Percentiles rank a stretch among this genome's conserved stretches.
Evolutionary conservation across 164 flowering plant species (phyloP).

Genomic region (Magnolia changhungtana): DNA sequence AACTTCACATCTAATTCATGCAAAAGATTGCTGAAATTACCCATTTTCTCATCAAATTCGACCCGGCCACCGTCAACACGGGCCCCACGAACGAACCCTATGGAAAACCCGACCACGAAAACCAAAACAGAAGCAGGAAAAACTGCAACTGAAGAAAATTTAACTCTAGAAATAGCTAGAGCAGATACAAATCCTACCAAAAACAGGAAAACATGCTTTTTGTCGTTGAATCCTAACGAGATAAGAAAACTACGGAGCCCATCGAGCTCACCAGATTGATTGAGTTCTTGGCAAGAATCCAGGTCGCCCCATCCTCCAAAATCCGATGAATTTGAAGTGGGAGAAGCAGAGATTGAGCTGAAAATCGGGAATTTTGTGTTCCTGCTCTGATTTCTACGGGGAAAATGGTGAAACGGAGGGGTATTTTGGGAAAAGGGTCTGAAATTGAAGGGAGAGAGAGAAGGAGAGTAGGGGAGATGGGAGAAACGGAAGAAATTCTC

Average conservation of each 20-base stretch:
- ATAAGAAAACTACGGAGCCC: conserved; percentile 42
- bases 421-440: conserved; percentile 18
- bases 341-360: conserved; percentile 22
- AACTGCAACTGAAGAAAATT: conserved; percentile 51
- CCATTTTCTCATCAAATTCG: conserved; percentile 43
- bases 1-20: conserved; percentile 40
- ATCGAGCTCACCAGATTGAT: conserved; percentile 44
- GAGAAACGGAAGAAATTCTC: not conserved
- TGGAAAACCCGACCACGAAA: conserved; percentile 64
- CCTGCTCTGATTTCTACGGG: conserved; percentile 15
- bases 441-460: conserved; percentile 15
- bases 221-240: conserved; percentile 61
- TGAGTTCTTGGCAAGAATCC: conserved; percentile 22
- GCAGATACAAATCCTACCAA: conserved; percentile 67
- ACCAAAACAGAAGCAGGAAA: conserved; percentile 69
- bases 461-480: conserved; percentile 9
- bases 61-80: conserved; percentile 17
- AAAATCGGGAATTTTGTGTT: conserved; percentile 12
- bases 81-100: conserved; percentile 56
- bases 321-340: conserved; percentile 19
- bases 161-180: conserved; percentile 64
- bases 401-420: conserved; percentile 13
- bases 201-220: conserved; percentile 54
- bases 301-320: conserved; percentile 83
- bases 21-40: conserved; percentile 34